phyloP scores from a whole-genome alignment of 169 alveolate species.

The Toxoplasma gondii region DNA sequence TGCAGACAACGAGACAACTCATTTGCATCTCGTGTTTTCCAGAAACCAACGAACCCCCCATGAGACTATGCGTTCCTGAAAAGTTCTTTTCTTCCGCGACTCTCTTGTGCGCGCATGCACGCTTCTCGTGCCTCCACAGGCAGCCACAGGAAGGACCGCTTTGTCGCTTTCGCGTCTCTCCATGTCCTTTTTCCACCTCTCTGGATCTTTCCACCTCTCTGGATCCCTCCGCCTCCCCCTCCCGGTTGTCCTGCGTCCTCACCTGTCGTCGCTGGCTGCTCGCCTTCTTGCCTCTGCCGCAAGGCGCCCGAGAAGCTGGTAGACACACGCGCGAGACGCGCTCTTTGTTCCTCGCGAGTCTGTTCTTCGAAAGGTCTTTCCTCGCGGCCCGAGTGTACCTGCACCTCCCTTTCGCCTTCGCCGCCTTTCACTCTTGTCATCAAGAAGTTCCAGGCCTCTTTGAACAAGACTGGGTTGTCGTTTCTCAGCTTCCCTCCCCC shows the following conservation, averaged over 20 bases:
- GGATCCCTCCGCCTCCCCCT: too few relatives aligned
- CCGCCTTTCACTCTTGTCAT: not conserved
- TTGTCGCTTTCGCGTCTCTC: not conserved
- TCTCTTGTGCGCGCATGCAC: too few relatives aligned
- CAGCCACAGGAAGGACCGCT: too few relatives aligned
- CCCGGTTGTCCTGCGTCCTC: too few relatives aligned
- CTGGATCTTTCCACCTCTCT: too few relatives aligned
- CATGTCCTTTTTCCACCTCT: not conserved
- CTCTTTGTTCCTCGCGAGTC: not conserved
- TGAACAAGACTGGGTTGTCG: slow-evolving; percentile 51
- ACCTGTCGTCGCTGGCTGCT: not conserved
- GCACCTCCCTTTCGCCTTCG: not conserved
- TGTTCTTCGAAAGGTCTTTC: not conserved
- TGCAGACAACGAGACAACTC: too few relatives aligned
- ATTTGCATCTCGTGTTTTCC: too few relatives aligned
- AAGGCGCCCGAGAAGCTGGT: not conserved
- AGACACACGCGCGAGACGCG: not conserved
- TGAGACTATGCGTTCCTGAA: not conserved
- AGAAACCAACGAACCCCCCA: not conserved
- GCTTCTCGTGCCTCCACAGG: too few relatives aligned
- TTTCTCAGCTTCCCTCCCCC: slow-evolving; percentile 63
- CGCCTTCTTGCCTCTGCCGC: not conserved
- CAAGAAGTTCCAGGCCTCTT: slow-evolving; percentile 34
- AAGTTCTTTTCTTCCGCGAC: not conserved
- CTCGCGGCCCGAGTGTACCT: not conserved